Evolutionary conservation across 2,329 filamentous ascomycete species (phyloP), one percentile per base, ranked within the genome.

Genomic region (Sporothrix pseudoabietina): DNA sequence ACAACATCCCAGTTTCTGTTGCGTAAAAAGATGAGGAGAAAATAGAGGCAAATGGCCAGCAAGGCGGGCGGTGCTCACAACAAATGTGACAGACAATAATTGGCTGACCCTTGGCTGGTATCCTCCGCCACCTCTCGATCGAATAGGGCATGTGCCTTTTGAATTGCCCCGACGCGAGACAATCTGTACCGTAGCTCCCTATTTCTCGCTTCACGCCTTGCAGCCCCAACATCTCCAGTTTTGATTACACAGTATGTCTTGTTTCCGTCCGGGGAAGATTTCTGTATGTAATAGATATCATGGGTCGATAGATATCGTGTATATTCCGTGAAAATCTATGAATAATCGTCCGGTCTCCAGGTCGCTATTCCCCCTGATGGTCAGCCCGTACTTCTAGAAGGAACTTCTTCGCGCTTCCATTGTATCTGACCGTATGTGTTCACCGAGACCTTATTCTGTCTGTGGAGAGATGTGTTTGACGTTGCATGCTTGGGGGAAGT

Each of bases 1-100:
- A 12, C 63, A 19, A 16, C 39, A 52, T 70, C 66, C 47, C 30
- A 30, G 49, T 70, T 70, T 57, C 68, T 57, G 68, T 70, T 70
- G 49, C 49, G 68, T 70, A 70, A 70, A 44, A 44, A 47, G n/a
- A 6, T 47, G 35, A 47, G 35, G 39, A 16, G n/a, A 47, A 47
- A 30, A 44, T 2, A 39, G 9, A 44, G 35, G 4, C 19, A n/a
- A 59, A 12, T 1, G 30, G 26, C 54, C 22, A 44, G 26, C 61
- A 61, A 61, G 57, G 57, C 57, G 57, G 57, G 30, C 57, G 57
- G 57, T 61, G 55, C 55, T 9, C 26, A 57, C 9, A 35, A 35
- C 35, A 35, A 35, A 35, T 26, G 35, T 35, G 35, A 35, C 35
- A 35, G 8, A 35, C n/a, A 30, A 9, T 10, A 30, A 57, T 14